Evolutionary conservation across 805 yeast genomes (phyloP).

Genomic region (Starmerella bacillaris): DNA sequence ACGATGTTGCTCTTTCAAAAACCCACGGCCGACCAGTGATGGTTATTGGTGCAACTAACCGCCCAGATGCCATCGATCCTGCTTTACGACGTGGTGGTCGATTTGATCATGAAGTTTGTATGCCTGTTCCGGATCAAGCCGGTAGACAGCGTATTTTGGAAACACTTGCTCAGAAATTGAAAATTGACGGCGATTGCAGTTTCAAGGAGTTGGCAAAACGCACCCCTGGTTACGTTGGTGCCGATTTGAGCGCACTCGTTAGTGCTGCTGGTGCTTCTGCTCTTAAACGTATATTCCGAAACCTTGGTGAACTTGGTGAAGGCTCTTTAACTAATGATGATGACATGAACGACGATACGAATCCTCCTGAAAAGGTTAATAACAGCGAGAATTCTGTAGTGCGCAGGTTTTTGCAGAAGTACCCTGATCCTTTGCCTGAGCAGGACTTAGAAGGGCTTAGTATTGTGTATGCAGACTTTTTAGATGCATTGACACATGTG

Average conservation of each 20-base stretch:
- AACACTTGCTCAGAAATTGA: slow-evolving; percentile 51
- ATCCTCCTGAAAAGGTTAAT: neutral
- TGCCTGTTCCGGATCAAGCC: slow-evolving; percentile 83
- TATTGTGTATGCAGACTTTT: slow-evolving; percentile 63
- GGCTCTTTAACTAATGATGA: slow-evolving; percentile 2
- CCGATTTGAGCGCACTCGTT: slow-evolving; percentile 82
- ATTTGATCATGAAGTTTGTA: slow-evolving; percentile 83
- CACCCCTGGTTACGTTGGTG: slow-evolving; percentile 97
- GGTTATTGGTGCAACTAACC: slow-evolving; percentile 86
- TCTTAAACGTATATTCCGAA: slow-evolving; percentile 71
- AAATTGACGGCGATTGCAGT: slow-evolving; percentile 51
- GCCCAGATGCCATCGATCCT: slow-evolving; percentile 89
- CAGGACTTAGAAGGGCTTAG: slow-evolving; percentile 61
- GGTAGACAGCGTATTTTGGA: slow-evolving; percentile 59
- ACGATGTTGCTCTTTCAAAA: slow-evolving; percentile 70
- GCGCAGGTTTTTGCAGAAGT: slow-evolving; percentile 39
- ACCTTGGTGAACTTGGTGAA: slow-evolving; percentile 18
- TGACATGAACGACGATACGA: slow-evolving; percentile 4
- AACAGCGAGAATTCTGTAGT: slow-evolving; percentile 16
- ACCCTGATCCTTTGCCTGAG: slow-evolving; percentile 61
- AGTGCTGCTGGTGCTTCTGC: slow-evolving; percentile 93
- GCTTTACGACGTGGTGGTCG: slow-evolving; percentile 94
- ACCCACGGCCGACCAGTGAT: slow-evolving; percentile 87
- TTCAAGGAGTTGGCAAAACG: slow-evolving; percentile 60
- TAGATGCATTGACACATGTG: slow-evolving; percentile 71